phyloP scores from a whole-genome alignment of 2,329 filamentous ascomycete species.

The Periglandula ipomoeae region DNA sequence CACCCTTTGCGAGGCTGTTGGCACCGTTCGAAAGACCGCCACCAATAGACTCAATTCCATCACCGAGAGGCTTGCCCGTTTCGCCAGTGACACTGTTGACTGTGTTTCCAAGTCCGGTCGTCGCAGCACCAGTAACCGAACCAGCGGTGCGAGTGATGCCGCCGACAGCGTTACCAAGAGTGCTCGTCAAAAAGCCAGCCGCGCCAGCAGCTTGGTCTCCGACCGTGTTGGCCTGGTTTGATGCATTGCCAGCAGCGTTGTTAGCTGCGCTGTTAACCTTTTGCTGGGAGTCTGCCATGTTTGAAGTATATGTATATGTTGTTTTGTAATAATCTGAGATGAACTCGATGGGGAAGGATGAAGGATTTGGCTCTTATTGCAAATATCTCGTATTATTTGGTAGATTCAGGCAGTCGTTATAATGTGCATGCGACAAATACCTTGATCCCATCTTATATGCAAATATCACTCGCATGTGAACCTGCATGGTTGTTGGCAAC shows the following conservation, averaged over 20 bases:
- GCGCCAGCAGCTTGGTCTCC: constrained; percentile 24
- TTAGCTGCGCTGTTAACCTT: constrained; percentile 4
- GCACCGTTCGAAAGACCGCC: constrained; percentile 44
- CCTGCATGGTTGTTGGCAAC: background rate
- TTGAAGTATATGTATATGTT: constrained; percentile 10
- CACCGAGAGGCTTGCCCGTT: constrained; percentile 44
- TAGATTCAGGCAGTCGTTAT: background rate
- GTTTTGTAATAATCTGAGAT: background rate
- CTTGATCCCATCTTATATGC: background rate
- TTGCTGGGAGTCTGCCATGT: constrained; percentile 5
- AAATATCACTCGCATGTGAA: background rate
- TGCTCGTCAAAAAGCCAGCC: constrained; percentile 29
- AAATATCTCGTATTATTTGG: too few species aligned
- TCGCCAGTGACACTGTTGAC: constrained; percentile 44
- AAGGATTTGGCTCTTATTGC: too few species aligned
- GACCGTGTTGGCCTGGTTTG: constrained; percentile 15
- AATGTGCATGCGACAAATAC: too few species aligned
- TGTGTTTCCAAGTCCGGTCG: constrained; percentile 48
- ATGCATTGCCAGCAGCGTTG: constrained; percentile 3
- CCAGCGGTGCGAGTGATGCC: constrained; percentile 32
- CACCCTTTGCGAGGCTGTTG: constrained; percentile 39
- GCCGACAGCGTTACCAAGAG: constrained; percentile 31
- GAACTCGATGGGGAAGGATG: too few species aligned
- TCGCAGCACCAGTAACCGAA: constrained; percentile 38
- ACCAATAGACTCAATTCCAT: constrained; percentile 43